Conservation (phyloP, 495 filamentous ascomycete genomes). For the Echria macrotheca region DNA sequence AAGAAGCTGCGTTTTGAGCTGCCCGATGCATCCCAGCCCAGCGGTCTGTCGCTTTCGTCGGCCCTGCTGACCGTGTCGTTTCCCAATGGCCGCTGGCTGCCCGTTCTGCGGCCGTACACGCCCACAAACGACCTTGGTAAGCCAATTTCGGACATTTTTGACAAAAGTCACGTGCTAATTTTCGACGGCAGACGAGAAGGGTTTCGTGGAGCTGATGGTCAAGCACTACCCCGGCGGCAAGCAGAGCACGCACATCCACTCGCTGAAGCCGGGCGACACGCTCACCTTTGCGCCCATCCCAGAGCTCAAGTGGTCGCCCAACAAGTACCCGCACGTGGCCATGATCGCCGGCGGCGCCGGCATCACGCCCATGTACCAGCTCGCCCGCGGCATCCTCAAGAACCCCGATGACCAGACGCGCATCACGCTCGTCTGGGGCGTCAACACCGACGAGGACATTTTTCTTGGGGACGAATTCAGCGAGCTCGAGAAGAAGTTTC, state of each 20-base stretch:
- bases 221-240: slow-evolving; percentile 62
- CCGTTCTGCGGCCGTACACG: slow-evolving; percentile 55
- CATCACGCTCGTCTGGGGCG: slow-evolving; percentile 60
- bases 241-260: slow-evolving; percentile 56
- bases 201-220: slow-evolving; percentile 53
- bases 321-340: slow-evolving; percentile 49
- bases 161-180: slow-evolving; percentile 8
- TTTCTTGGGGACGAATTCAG: slow-evolving; percentile 52
- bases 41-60: slow-evolving; percentile 51
- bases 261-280: slow-evolving; percentile 52
- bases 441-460: slow-evolving; percentile 58
- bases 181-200: slow-evolving; percentile 40
- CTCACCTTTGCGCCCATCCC: slow-evolving; percentile 49
- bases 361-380: slow-evolving; percentile 60
- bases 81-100: slow-evolving; percentile 47
- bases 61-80: slow-evolving; percentile 51
- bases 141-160: not conserved
- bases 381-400: slow-evolving; percentile 53
- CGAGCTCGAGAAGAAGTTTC: slow-evolving; percentile 46
- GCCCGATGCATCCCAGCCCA: slow-evolving; percentile 41
- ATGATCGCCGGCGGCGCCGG: slow-evolving; percentile 60
- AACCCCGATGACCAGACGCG: slow-evolving; percentile 59
- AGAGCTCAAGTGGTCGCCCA: slow-evolving; percentile 50
- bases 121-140: slow-evolving; percentile 51
- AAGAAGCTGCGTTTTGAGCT: slow-evolving; percentile 59